Evolutionary conservation across 31 red algal genomes (phyloP).

Genomic region (Bonnemaisonia californica): DNA sequence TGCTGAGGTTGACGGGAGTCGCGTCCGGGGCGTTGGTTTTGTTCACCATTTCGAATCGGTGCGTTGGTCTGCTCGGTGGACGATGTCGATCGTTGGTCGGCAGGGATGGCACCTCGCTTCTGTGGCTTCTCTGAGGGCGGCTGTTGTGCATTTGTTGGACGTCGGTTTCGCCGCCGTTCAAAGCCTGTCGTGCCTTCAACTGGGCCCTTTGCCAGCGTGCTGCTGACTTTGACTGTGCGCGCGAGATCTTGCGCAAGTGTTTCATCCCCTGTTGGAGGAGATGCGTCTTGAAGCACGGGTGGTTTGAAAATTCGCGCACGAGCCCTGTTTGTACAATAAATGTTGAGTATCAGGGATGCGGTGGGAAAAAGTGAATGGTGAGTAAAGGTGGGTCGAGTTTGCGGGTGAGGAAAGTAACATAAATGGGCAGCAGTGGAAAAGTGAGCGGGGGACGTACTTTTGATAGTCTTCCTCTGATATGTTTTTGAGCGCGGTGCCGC

Average conservation of each 20-base stretch:
- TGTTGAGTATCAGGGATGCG: too few relatives aligned
- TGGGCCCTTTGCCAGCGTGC: slow-evolving; percentile 53
- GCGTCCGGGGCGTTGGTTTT: background rate
- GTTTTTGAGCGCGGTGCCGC: slow-evolving; percentile 28
- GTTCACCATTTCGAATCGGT: background rate
- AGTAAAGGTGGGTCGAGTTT: too few relatives aligned
- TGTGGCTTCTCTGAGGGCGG: background rate
- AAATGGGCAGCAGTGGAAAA: too few relatives aligned
- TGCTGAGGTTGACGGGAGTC: background rate
- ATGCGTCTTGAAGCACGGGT: background rate
- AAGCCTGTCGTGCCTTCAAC: slow-evolving; percentile 51
- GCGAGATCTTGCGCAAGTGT: background rate
- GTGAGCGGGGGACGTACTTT: slow-evolving; percentile 74
- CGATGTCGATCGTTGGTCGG: background rate
- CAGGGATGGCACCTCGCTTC: background rate
- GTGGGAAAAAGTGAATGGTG: too few relatives aligned
- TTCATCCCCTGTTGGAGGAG: background rate
- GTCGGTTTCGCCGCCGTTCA: slow-evolving; percentile 67
- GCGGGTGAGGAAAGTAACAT: too few relatives aligned
- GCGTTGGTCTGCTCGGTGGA: background rate
- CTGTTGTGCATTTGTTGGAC: background rate
- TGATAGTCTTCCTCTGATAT: slow-evolving; percentile 71
- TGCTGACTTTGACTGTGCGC: background rate
- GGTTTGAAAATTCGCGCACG: slow-evolving; percentile 68
- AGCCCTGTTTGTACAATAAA: too few relatives aligned